Evolutionary conservation across 2,329 filamentous ascomycete genomes (phyloP).

Genomic region (Eutypa lata): DNA sequence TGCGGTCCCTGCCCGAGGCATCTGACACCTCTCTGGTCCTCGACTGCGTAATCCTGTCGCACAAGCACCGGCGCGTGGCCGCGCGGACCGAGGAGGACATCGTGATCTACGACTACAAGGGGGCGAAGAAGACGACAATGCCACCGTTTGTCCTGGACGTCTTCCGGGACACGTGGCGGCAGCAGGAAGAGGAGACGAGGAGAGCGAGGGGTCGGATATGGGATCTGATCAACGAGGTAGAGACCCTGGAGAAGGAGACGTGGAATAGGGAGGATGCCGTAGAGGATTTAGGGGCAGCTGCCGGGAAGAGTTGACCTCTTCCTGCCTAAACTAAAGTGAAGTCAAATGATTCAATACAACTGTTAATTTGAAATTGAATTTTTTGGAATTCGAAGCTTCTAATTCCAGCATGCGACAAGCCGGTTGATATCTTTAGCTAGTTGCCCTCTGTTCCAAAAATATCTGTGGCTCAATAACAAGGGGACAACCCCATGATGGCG

Average conservation of each 20-base stretch:
- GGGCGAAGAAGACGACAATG: constrained; percentile 53
- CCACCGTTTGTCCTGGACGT: constrained; percentile 59
- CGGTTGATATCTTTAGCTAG: no score
- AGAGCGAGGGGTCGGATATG: constrained; percentile 51
- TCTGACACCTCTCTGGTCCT: constrained; percentile 51
- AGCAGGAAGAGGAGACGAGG: constrained; percentile 58
- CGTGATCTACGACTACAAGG: constrained; percentile 71
- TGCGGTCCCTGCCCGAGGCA: constrained; percentile 49
- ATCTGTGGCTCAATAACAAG: no score
- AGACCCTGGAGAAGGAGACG: constrained; percentile 63
- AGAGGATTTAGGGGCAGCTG: constrained; percentile 60
- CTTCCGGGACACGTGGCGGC: constrained; percentile 55
- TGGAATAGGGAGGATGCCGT: constrained; percentile 72
- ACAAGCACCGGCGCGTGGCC: constrained; percentile 67
- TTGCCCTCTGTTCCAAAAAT: no score
- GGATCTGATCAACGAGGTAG: constrained; percentile 56
- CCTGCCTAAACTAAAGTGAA: no score
- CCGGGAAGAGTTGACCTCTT: constrained; percentile 11
- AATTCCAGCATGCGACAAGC: no score
- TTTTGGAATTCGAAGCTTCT: no score
- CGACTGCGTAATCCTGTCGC: constrained; percentile 68
- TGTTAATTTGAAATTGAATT: no score
- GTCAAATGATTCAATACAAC: no score
- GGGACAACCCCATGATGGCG: no score
- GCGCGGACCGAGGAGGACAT: constrained; percentile 76